These are phyloP conservation scores for Suillus americanus DNA, from an alignment of 768 basidiomycete species.

Conservation along the genomic window DNA sequence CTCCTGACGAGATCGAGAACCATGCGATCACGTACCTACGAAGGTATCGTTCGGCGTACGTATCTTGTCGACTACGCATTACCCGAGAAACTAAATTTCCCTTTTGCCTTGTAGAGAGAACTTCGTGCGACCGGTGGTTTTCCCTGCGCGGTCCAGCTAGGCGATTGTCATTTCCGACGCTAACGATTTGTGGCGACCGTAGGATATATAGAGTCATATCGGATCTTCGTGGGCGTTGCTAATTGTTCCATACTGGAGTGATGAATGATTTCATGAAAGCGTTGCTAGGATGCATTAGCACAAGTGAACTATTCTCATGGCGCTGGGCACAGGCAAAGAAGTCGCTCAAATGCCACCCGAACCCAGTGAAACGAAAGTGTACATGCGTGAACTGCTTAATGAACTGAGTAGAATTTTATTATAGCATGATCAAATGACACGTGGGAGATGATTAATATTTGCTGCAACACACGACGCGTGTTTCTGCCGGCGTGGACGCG, in stretches of 20 bases:
- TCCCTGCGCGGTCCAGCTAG: conserved; percentile 51
- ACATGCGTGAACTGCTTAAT: conserved; percentile 11
- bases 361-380: conserved; percentile 14
- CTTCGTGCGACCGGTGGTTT: conserved; percentile 63
- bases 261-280: conserved; percentile 22
- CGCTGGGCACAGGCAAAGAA: conserved; percentile 13
- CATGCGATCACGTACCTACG: conserved; percentile 89
- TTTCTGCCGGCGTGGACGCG: conserved; percentile 8
- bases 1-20: conserved; percentile 81
- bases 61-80: conserved; percentile 25
- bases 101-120: conserved; percentile 49
- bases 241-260: conserved; percentile 25
- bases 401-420: conserved; percentile 24
- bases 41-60: conserved; percentile 86
- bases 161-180: conserved; percentile 27
- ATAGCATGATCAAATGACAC: conserved; percentile 28
- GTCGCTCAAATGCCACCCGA: conserved; percentile 28
- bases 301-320: conserved; percentile 21
- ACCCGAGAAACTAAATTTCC: conserved; percentile 7
- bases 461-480: conserved; percentile 10
- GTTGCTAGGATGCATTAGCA: conserved; percentile 30
- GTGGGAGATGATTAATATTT: conserved; percentile 11
- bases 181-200: conserved; percentile 21
- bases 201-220: conserved; percentile 8
- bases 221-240: conserved; percentile 17